Percentiles rank a stretch among this genome's conserved stretches.
Conservation (phyloP, 192 early-diverging fungal genomes). For the Entomortierella beljakovae region DNA sequence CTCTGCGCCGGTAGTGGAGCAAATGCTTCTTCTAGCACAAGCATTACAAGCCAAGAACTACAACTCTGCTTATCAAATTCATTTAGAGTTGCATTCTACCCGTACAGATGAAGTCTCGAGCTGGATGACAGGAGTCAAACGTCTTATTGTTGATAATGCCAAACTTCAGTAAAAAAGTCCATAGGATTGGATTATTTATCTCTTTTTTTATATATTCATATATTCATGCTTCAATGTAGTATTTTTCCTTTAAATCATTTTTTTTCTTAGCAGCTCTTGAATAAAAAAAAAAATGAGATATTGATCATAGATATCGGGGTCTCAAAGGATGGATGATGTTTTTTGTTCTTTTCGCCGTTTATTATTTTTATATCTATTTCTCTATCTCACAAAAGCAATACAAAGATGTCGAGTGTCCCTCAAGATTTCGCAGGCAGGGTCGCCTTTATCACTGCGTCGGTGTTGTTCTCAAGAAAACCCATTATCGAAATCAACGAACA, state of each 20-base stretch:
- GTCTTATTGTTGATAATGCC: constrained; percentile 48
- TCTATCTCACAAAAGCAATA: neutral
- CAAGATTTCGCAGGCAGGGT: constrained; percentile 53
- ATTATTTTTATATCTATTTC: neutral
- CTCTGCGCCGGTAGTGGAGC: constrained; percentile 66
- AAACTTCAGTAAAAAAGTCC: constrained; percentile 37
- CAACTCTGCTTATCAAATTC: constrained; percentile 54
- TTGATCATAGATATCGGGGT: too few relatives aligned
- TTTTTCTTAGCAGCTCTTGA: too few relatives aligned
- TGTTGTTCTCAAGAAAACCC: constrained; percentile 40
- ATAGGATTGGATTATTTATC: neutral
- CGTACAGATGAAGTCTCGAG: constrained; percentile 52
- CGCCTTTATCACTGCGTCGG: constrained; percentile 59
- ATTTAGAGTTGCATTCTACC: constrained; percentile 48
- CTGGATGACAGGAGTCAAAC: constrained; percentile 56
- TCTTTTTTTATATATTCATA: neutral
- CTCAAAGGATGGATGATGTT: too few relatives aligned
- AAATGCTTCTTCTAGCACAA: constrained; percentile 73
- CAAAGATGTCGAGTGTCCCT: neutral
- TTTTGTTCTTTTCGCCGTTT: too few relatives aligned
- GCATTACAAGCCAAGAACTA: constrained; percentile 54
- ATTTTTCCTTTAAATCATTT: too few relatives aligned
- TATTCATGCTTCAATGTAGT: too few relatives aligned
- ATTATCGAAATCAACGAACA: constrained; percentile 37
- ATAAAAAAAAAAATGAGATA: too few relatives aligned